phyloP scores from a whole-genome alignment of 2,329 filamentous ascomycete genomes.

The Ophiostoma ulmi region DNA sequence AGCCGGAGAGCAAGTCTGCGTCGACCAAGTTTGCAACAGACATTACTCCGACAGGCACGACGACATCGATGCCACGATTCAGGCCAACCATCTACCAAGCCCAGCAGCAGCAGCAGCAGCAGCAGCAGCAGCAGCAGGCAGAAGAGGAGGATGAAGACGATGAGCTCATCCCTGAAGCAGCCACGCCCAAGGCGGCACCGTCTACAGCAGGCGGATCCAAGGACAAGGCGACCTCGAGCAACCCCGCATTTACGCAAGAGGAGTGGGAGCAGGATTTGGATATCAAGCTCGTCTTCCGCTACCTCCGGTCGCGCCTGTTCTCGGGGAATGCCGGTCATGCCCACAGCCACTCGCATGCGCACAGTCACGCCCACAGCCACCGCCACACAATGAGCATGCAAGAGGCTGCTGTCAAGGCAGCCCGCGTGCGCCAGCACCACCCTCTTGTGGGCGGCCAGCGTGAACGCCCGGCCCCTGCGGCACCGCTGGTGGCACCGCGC shows the following conservation, averaged over 20 bases:
- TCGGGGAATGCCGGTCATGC: slow-evolving; percentile 37
- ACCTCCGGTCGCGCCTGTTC: slow-evolving; percentile 70
- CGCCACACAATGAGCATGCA: slow-evolving; percentile 42
- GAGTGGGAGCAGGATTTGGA: slow-evolving; percentile 95
- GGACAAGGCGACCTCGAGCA: background rate
- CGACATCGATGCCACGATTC: slow-evolving; percentile 43
- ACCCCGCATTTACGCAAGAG: slow-evolving; percentile 54
- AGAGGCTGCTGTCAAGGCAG: slow-evolving; percentile 69
- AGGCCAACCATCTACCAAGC: slow-evolving; percentile 44
- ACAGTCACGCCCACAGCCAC: background rate
- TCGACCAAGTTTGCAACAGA: background rate
- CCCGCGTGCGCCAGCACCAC: slow-evolving; percentile 82
- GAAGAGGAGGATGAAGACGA: slow-evolving; percentile 27
- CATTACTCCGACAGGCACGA: slow-evolving; percentile 25
- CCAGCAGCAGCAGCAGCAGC: slow-evolving; percentile 27
- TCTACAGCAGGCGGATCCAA: slow-evolving; percentile 1
- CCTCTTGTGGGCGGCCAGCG: slow-evolving; percentile 63
- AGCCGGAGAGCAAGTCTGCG: slow-evolving; percentile 5
- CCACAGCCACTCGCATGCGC: slow-evolving; percentile 11
- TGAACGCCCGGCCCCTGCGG: slow-evolving; percentile 40
- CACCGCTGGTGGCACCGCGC: slow-evolving; percentile 32
- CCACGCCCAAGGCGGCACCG: slow-evolving; percentile 15
- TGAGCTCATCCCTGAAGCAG: slow-evolving; percentile 26
- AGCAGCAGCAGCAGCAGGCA: background rate
- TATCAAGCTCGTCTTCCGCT: slow-evolving; percentile 85